Evolutionary conservation across 1,284 basidiomycete species (phyloP).

Genomic region (Hemileia vastatrix): DNA sequence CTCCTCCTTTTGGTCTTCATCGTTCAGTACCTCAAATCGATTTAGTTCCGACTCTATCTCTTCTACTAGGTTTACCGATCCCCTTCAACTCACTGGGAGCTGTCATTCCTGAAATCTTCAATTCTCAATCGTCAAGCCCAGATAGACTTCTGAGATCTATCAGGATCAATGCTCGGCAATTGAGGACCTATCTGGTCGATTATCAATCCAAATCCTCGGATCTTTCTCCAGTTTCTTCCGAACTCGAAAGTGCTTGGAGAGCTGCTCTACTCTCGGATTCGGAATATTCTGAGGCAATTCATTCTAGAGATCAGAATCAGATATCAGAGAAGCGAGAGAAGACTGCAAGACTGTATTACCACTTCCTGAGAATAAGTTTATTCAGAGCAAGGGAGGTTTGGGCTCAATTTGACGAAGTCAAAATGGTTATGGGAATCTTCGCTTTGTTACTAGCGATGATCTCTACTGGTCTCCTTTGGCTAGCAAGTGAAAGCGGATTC

Average conservation of each 20-base stretch:
- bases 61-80: conserved; percentile 85
- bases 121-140: too few species aligned
- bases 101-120: conserved; percentile 85
- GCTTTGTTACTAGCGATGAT: not conserved
- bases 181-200: too few species aligned
- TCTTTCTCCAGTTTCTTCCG: too few species aligned
- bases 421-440: conserved; percentile 31
- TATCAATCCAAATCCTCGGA: too few species aligned
- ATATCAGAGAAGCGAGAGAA: not conserved
- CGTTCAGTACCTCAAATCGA: conserved; percentile 86
- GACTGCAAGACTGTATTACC: conserved; percentile 25
- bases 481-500: not conserved
- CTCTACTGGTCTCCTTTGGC: not conserved
- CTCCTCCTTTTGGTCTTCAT: not conserved
- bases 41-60: conserved; percentile 74
- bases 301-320: too few species aligned
- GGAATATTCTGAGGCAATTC: too few species aligned
- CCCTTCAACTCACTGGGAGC: conserved; percentile 91
- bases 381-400: conserved; percentile 35
- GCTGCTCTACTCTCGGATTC: too few species aligned
- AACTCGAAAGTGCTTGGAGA: too few species aligned
- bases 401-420: conserved; percentile 37
- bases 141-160: too few species aligned
- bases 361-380: conserved; percentile 33
- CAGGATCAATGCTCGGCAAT: too few species aligned